These are phyloP conservation scores for Flaveria robusta DNA, from an alignment of 129 eudicot genomes.

Conservation along the genomic window DNA sequence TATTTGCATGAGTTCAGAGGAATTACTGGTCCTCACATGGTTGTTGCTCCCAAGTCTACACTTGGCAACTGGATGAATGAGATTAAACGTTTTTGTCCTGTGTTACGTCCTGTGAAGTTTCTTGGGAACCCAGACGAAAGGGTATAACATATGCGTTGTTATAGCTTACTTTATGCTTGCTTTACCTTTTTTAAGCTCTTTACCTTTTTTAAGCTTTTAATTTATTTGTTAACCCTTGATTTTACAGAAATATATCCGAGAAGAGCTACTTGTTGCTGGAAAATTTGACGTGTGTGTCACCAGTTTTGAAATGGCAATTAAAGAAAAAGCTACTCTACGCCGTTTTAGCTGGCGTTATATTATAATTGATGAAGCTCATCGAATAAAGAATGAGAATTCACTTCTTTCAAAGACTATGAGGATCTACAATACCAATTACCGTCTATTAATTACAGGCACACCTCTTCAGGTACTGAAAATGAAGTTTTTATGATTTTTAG, in stretches of 20 bases:
- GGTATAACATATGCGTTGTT: conserved; percentile 40
- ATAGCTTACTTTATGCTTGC: neutral
- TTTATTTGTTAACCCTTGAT: conserved; percentile 2
- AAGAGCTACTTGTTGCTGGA: conserved; percentile 91
- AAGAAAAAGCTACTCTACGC: conserved; percentile 86
- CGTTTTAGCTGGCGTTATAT: conserved; percentile 99
- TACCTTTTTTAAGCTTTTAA: neutral
- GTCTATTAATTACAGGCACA: conserved; percentile 94
- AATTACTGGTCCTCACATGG: conserved; percentile 99
- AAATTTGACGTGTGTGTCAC: conserved; percentile 99
- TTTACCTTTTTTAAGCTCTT: neutral
- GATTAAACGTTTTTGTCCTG: conserved; percentile 88
- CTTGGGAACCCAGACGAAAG: conserved; percentile 98
- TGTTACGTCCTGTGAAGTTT: conserved; percentile 84
- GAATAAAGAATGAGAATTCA: conserved; percentile 96
- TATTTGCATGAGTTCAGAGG: conserved; percentile 95
- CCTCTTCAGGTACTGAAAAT: conserved; percentile 78
- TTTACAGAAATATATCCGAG: conserved; percentile 82
- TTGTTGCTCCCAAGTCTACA: conserved; percentile 98
- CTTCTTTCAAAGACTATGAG: conserved; percentile 98
- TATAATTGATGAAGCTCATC: conserved; percentile 97
- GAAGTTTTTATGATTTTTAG: neutral
- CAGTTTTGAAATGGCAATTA: conserved; percentile 98
- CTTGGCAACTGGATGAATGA: conserved; percentile 99
- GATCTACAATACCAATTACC: conserved; percentile 82